phyloP scores from a whole-genome alignment of 306 rosid species.

The Dryas octopetala region DNA sequence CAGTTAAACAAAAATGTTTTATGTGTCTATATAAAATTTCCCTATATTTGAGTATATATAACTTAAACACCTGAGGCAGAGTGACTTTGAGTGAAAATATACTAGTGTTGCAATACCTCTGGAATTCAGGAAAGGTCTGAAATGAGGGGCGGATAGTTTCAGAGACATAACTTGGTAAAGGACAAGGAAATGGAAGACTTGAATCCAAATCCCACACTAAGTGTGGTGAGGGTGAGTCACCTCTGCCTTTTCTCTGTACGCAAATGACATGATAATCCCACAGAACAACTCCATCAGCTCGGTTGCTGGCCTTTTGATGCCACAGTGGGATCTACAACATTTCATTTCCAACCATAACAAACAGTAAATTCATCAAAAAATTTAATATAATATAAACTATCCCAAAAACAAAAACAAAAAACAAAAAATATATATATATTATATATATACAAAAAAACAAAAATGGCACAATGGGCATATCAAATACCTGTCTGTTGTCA shows the following conservation, averaged over 20 bases:
- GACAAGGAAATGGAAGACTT: slow-evolving; percentile 66
- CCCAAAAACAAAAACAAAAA: background rate
- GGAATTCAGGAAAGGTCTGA: slow-evolving; percentile 60
- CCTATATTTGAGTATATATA: background rate
- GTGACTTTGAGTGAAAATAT: background rate
- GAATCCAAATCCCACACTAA: slow-evolving; percentile 87
- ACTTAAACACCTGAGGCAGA: background rate
- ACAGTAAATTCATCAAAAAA: background rate
- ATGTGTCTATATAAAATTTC: background rate
- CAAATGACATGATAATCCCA: slow-evolving; percentile 97
- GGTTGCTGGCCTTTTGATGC: slow-evolving; percentile 75
- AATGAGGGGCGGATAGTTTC: slow-evolving; percentile 68
- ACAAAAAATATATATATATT: background rate
- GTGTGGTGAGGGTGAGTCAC: slow-evolving; percentile 40
- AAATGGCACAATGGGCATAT: slow-evolving; percentile 6
- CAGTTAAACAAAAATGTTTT: too few species aligned
- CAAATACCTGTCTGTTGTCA: slow-evolving; percentile 69
- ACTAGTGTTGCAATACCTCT: slow-evolving; percentile 40
- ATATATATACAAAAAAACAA: slow-evolving; percentile 2
- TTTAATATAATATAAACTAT: background rate
- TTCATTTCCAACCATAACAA: background rate
- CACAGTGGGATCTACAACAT: slow-evolving; percentile 67
- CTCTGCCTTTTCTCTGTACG: slow-evolving; percentile 57
- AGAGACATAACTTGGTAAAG: slow-evolving; percentile 54
- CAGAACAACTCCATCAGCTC: slow-evolving; percentile 74